Base-by-base conservation (phyloP, 331 rosid species). In the Stylosanthes scabra region DNA sequence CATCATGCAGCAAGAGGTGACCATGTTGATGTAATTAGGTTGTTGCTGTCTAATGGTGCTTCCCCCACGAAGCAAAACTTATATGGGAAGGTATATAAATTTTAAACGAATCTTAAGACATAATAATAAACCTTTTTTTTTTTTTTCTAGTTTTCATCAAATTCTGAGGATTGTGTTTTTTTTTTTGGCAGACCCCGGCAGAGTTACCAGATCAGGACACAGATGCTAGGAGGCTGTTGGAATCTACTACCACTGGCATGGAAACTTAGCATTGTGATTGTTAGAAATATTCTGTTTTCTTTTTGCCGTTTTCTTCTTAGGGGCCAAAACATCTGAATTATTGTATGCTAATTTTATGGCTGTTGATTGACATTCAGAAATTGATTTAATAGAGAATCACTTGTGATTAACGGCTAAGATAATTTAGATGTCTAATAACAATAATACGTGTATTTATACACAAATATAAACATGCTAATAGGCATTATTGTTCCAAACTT, bases 1-100 rank as follows among this genome's bases (percentile, higher is more conserved):
- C 97, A 92, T 75, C 97, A 95, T 57, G 97, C 98, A 0, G 98
- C 97, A 28, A 85, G 97, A 82, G 93, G 96, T 12, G 93, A 90
- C 79, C 98, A 93, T 81, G 84, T 81, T 42, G 87, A 77, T 68
- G 77, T 90, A 51, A 52, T 90, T 79, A 81, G 90, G 60, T 55
- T 84, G 77, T 77, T 90, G 79, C 74, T 90, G 54, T 76, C 88
- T 68, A 69, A 84, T 25, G 98, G 96, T 14, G 98, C 97, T 1
- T 86, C 91, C 47, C 79, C 76, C 67, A 83, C 88, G 6, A 83
- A 54, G 81, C 13, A 74, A 50, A 95, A 95, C 86, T 72, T 88
- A 9, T 89, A 75, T 13, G 92, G 93, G 70, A 88, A 81, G 98
- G 98, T 90, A 66, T 90, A 59, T 69, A 55, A 80, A 51, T 44